Evolutionary conservation across 2,329 filamentous ascomycete species (phyloP), one percentile per base, ranked within the genome.

Genomic region (Fusarium sp.): DNA sequence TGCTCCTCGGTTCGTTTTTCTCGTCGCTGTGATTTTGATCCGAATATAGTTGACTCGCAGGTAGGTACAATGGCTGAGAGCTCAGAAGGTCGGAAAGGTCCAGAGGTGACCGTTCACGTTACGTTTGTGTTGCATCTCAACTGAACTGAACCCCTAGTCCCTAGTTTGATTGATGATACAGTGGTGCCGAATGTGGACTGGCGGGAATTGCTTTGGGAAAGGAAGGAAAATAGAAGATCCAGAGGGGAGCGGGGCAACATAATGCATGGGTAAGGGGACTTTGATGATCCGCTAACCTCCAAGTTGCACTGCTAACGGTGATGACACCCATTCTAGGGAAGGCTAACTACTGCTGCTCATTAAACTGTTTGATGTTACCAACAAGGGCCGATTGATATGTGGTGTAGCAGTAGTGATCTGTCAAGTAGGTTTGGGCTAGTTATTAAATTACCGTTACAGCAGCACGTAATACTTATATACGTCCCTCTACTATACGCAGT

Each of bases 201-300:
- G 42, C 27, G 39, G 32, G 35, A 37, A 38, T 47, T 47, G 42
- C 9, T 37, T 55, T 36, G 21, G 46, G 58, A 41, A 50, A 45
- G 17, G 38, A 32, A 42, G 57, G 53, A 65, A 65, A 65, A 59
- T 55, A 63, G 49, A 65, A 66, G 62, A 65, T 65, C 62, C 57
- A 65, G 49, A 46, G 17, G 36, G 19, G 19, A 19, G 19, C 3
- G 32, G 32, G 10, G 13, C 9, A 14, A 11, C 31, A 32, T 7
- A 35, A 19, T 11, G 23, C 9, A 31, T 55, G 59, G 61, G 49
- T 63, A 43, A 51, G 51, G 51, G 57, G 35, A 45, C 43, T 43
- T 43, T 46, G 48, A 19, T 29, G 31, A 29, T 17, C 47, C 47
- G 35, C 61, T 57, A 54, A 49, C 41, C 36, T 15, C 8, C 29